Conservation (phyloP, 257 asterid species). For the Henckelia pumila region DNA sequence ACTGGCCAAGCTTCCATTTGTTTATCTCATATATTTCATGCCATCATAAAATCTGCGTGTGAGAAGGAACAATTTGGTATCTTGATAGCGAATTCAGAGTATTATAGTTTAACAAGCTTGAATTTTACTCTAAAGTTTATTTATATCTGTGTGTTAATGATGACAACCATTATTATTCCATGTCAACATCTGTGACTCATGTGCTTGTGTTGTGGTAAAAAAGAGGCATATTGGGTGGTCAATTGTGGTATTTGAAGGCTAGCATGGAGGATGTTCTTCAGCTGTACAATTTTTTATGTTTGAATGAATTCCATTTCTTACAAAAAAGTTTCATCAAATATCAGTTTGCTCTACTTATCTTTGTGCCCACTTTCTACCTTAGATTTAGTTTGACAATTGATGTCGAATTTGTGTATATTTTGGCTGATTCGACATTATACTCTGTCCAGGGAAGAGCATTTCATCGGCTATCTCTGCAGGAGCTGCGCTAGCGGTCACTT, state of each 20-base stretch:
- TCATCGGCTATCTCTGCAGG: conserved; percentile 77
- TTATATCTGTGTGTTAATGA: background rate
- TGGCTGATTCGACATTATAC: background rate
- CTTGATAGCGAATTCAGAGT: background rate
- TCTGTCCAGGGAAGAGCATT: conserved; percentile 66
- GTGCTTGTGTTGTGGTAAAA: background rate
- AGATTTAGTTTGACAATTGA: background rate
- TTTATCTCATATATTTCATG: background rate
- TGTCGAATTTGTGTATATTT: background rate
- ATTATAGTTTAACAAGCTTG: background rate
- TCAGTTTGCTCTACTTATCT: background rate
- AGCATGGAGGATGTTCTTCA: background rate
- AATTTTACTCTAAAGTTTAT: background rate
- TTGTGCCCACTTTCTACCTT: background rate
- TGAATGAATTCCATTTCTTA: no score
- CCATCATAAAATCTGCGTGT: background rate
- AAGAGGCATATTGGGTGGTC: background rate
- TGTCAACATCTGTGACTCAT: background rate
- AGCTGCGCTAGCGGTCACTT: conserved; percentile 74
- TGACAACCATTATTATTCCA: background rate
- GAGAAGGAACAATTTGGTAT: background rate
- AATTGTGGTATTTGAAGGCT: background rate
- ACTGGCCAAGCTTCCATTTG: background rate
- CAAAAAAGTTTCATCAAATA: background rate
- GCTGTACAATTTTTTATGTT: background rate